Percentiles rank a stretch among this genome's conserved stretches.
phyloP scores from a whole-genome alignment of 2,329 filamentous ascomycete species.

The Pleomassaria siparia region DNA sequence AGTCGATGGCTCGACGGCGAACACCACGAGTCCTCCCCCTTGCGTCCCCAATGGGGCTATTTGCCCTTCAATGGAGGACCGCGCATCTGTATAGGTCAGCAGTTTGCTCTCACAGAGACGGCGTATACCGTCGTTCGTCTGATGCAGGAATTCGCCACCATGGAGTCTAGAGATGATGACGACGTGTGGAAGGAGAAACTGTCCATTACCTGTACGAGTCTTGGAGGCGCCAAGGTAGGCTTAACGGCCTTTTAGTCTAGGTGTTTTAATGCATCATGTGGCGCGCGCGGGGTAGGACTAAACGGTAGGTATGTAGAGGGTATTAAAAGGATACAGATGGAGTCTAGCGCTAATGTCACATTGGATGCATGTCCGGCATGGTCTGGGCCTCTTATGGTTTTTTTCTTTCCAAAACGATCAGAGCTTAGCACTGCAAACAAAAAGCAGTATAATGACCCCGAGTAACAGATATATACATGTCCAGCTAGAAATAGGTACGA shows the following conservation, averaged over 20 bases:
- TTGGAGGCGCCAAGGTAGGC: conserved; percentile 21
- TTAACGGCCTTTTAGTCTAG: conserved; percentile 4
- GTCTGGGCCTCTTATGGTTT: too few species aligned
- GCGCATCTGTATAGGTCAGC: conserved; percentile 30
- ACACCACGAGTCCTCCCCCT: conserved; percentile 8
- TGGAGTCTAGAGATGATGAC: conserved; percentile 20
- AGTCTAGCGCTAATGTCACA: not conserved
- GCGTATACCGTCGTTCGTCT: conserved; percentile 24
- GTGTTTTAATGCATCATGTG: not conserved
- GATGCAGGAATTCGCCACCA: conserved; percentile 20
- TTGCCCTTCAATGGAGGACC: conserved; percentile 32
- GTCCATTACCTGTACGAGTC: conserved; percentile 18
- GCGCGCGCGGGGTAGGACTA: not conserved
- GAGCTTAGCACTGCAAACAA: too few species aligned
- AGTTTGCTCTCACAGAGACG: conserved; percentile 27
- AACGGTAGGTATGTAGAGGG: not conserved
- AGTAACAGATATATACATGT: too few species aligned
- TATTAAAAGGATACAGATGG: too few species aligned
- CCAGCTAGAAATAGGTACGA: too few species aligned
- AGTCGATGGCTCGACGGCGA: conserved; percentile 35
- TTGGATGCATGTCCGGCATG: too few species aligned
- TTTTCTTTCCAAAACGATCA: too few species aligned
- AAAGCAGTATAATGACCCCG: too few species aligned
- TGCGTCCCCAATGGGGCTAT: conserved; percentile 30
- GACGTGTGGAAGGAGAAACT: conserved; percentile 28